Percentiles rank a stretch among this genome's conserved stretches.
These are phyloP conservation scores for Singerocomus inundabilis DNA, from an alignment of 1,284 basidiomycete species.

Conservation along the genomic window DNA sequence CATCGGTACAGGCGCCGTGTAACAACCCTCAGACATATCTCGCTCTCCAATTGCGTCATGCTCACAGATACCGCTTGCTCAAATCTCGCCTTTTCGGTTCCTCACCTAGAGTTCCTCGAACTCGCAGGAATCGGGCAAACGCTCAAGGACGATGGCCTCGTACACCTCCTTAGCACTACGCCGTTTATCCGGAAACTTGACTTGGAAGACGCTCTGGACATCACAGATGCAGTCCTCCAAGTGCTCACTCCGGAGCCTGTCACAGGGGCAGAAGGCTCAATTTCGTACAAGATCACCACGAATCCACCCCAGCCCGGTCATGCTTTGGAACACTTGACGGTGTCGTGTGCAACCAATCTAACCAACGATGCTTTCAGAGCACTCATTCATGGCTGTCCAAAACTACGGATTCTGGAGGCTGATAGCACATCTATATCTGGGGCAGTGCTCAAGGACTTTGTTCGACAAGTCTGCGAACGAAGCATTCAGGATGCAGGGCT, in stretches of 20 bases:
- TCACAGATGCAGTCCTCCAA: conserved; percentile 71
- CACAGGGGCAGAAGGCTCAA: neutral
- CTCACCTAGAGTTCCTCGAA: conserved; percentile 79
- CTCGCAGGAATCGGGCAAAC: conserved; percentile 73
- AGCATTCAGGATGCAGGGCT: conserved; percentile 51
- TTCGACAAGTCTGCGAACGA: conserved; percentile 52
- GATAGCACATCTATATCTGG: conserved; percentile 78
- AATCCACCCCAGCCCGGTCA: conserved; percentile 48
- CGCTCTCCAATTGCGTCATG: conserved; percentile 70
- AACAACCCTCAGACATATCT: conserved; percentile 75
- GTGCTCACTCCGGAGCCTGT: conserved; percentile 55
- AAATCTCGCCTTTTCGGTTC: conserved; percentile 70
- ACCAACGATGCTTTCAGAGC: conserved; percentile 60
- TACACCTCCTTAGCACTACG: conserved; percentile 69
- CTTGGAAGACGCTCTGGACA: conserved; percentile 76
- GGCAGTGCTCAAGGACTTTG: conserved; percentile 65
- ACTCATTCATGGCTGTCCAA: conserved; percentile 64
- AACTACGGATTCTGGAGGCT: conserved; percentile 66
- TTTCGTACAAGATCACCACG: conserved; percentile 2
- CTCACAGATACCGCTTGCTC: conserved; percentile 75
- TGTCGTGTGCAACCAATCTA: conserved; percentile 68
- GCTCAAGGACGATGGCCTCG: conserved; percentile 67
- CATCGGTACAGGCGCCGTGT: conserved; percentile 58
- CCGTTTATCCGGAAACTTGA: conserved; percentile 76
- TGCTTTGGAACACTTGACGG: conserved; percentile 67